Evolutionary conservation across 2,329 filamentous ascomycete species (phyloP).

Genomic region (Monilinia aucupariae): DNA sequence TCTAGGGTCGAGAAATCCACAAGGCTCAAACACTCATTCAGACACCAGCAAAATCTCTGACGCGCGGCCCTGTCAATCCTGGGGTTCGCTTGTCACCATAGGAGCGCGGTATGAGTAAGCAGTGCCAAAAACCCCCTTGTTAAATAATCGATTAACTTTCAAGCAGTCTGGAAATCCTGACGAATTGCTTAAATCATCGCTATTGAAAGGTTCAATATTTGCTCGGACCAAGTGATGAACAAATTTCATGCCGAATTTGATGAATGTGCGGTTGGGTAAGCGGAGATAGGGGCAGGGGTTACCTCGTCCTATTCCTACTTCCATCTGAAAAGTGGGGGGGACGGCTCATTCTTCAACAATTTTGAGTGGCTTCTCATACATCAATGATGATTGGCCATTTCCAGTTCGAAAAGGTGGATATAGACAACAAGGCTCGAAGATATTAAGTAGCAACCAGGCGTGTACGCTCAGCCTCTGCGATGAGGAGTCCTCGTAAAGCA

Average conservation of each 20-base stretch:
- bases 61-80: neutral
- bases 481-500: neutral
- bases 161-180: neutral
- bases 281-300: neutral
- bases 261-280: neutral
- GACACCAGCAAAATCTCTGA: neutral
- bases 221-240: neutral
- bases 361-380: neutral
- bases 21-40: neutral
- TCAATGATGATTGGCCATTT: neutral
- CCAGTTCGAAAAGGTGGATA: neutral
- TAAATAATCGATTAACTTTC: neutral
- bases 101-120: neutral
- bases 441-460: neutral
- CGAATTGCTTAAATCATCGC: neutral
- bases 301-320: neutral
- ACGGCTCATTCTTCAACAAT: neutral
- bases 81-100: neutral
- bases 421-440: neutral
- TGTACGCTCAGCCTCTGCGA: neutral
- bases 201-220: no score
- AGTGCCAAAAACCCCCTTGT: neutral
- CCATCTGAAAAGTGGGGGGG: neutral
- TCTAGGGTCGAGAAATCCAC: neutral
- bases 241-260: neutral